phyloP scores from a whole-genome alignment of 2,329 filamentous ascomycete species.

The Chrysoporthe puriensis region DNA sequence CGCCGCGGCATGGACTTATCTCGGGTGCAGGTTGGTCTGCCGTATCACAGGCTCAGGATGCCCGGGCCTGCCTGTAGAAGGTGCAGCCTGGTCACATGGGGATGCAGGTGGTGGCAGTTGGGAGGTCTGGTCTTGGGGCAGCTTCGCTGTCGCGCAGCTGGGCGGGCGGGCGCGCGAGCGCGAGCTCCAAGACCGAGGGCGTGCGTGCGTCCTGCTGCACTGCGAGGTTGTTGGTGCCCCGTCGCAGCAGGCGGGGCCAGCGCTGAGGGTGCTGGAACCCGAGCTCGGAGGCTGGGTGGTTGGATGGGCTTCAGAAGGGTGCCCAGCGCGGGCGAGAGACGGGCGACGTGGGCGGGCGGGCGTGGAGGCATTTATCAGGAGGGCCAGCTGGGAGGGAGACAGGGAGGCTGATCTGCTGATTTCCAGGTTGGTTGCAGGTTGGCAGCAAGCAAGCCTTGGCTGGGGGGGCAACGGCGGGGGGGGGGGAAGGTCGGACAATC shows the following conservation, averaged over 20 bases:
- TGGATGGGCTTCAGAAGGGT: neutral
- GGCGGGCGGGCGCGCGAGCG: neutral
- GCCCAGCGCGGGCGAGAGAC: neutral
- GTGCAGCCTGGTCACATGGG: neutral
- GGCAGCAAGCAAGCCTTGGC: neutral
- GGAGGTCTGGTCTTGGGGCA: too few relatives aligned
- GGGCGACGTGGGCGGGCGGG: neutral
- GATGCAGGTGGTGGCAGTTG: neutral
- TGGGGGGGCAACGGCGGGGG: neutral
- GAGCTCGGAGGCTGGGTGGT: constrained; percentile 3
- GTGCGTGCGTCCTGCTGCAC: neutral
- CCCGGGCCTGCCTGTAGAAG: neutral
- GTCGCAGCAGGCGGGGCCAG: neutral
- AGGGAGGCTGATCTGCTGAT: constrained; percentile 1
- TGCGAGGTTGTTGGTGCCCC: neutral
- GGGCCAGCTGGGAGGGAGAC: neutral
- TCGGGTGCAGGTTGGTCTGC: neutral
- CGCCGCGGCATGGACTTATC: neutral
- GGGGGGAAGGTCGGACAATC: neutral
- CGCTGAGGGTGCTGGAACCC: constrained; percentile 7
- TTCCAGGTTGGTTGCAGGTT: neutral
- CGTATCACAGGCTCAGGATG: neutral
- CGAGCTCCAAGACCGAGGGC: neutral
- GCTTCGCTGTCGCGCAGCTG: neutral
- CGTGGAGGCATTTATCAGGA: constrained; percentile 4